Evolutionary conservation across 257 asterid species (phyloP), one percentile per base, ranked within the genome.

Genomic region (Orobanche coerulescens): DNA sequence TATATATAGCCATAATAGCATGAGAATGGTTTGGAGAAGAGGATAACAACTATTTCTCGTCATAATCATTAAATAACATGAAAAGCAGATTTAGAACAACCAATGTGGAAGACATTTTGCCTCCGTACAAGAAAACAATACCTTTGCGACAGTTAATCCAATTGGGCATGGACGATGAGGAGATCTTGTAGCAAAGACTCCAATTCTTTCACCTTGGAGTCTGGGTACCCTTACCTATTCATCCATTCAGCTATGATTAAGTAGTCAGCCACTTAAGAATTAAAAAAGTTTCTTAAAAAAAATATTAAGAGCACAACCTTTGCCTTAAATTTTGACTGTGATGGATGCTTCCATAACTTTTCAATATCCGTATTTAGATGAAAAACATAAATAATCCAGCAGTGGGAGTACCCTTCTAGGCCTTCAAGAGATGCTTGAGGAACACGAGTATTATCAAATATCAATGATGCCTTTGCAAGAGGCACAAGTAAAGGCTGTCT

Each of bases 161-260:
- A 93, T 81, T 15, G 97, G 97, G 72, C 96, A 86, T 20, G 86
- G 97, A 10, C 99, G 97, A 77, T 93, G 99, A n/a, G 99, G 99
- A 71, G 99, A 79, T 75, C 99, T 83, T 6, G 99, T 86, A 42
- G 97, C 95, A 79, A 93, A 93, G 60, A 93, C 84, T 53, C 97
- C 99, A 79, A 82, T 72, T 77, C 76, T 89, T 66, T 76, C 91
- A 48, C 99, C 99, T 57, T 83, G 75, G 57, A 93, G 80, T 59
- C 83, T 81, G 10, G 99, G 99, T 44, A 93, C 96, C 75, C 91
- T 84, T 50, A 93, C 99, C 97, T 87, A 58, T 68, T 56, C 65
- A 73, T 56, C 60, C 44, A 67, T 53, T 33, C 50, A 54, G 62
- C 37, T 30, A 52, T 30, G n/a, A 13, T 30, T 33, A 47, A 34